Conservation (phyloP, 352 stramenopile species). For the Pilasporangium apinafurcum region DNA sequence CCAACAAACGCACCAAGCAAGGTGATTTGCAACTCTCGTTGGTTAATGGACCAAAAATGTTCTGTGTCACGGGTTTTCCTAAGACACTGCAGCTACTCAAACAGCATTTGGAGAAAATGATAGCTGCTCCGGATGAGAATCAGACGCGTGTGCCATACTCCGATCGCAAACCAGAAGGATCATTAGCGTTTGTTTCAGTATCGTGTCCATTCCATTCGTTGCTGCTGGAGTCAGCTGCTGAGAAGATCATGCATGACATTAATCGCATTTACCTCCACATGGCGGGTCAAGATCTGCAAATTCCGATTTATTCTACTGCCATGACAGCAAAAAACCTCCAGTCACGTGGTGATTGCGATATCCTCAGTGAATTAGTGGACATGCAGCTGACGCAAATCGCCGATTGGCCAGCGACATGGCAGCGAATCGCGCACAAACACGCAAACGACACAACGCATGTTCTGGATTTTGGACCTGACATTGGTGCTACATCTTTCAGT, state of each 20-base stretch:
- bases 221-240: slow-evolving; percentile 32
- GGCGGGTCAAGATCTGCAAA: slow-evolving; percentile 36
- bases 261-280: slow-evolving; percentile 34
- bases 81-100: slow-evolving; percentile 48
- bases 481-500: slow-evolving; percentile 49
- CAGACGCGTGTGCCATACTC: slow-evolving; percentile 80
- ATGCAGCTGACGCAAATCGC: slow-evolving; percentile 61
- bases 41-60: slow-evolving; percentile 46
- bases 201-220: slow-evolving; percentile 77
- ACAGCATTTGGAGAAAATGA: slow-evolving; percentile 31
- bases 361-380: slow-evolving; percentile 42
- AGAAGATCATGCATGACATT: slow-evolving; percentile 39
- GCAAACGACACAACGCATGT: slow-evolving; percentile 48
- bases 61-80: slow-evolving; percentile 69
- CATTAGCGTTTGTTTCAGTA: slow-evolving; percentile 47
- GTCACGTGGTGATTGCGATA: slow-evolving; percentile 22
- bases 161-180: slow-evolving; percentile 62
- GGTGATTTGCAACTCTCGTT: slow-evolving; percentile 67
- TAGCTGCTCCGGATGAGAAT: slow-evolving; percentile 45
- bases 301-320: slow-evolving; percentile 64
- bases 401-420: slow-evolving; percentile 55
- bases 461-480: slow-evolving; percentile 68
- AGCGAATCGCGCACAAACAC: slow-evolving; percentile 24
- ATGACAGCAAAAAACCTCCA: slow-evolving; percentile 46
- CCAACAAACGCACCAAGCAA: slow-evolving; percentile 30